Evolutionary conservation across 73 alveolate genomes (phyloP).

Genomic region (Stentor roeselii): DNA sequence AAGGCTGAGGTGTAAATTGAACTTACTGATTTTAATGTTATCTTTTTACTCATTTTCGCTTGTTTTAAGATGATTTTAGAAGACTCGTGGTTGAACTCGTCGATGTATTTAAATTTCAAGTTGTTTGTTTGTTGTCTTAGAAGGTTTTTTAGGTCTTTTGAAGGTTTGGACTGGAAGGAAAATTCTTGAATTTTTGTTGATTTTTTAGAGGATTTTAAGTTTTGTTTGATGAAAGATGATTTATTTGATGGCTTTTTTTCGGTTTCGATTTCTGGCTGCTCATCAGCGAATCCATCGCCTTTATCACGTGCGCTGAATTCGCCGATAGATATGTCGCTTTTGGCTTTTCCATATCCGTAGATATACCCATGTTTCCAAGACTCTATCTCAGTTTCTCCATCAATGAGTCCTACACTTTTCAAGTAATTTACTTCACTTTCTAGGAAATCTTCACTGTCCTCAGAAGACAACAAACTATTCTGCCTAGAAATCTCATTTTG

Average conservation of each 20-base stretch:
- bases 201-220: neutral
- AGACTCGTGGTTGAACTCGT: neutral
- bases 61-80: neutral
- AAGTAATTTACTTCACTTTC: neutral
- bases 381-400: neutral
- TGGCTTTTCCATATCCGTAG: neutral
- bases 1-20: neutral
- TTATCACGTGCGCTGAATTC: neutral
- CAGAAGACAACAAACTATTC: neutral
- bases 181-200: neutral
- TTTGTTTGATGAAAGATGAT: neutral
- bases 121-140: neutral
- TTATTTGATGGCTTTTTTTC: neutral
- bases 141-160: neutral
- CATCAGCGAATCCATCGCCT: neutral
- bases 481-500: neutral
- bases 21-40: neutral
- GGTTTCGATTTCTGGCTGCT: too few species aligned
- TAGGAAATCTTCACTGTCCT: neutral
- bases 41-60: neutral
- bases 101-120: too few species aligned
- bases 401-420: neutral
- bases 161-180: neutral
- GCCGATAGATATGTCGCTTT: too few species aligned
- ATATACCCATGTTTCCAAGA: constrained; percentile 19